Conservation (phyloP, 129 eudicot genomes). For the Artemisia annua region DNA sequence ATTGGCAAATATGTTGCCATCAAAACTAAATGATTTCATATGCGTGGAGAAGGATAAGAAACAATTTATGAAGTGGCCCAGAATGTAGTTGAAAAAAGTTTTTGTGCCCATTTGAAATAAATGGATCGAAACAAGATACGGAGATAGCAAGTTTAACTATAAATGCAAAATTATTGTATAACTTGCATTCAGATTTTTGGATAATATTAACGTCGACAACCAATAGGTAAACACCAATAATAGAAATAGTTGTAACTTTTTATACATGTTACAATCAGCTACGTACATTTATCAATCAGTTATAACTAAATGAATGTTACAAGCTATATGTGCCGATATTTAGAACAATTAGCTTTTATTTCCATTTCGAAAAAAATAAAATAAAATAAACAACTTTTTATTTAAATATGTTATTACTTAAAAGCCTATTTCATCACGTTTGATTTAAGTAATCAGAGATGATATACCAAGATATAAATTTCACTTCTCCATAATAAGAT, state of each 20-base stretch:
- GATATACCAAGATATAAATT: slow-evolving; percentile 2
- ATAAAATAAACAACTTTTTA: neutral
- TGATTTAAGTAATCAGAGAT: neutral
- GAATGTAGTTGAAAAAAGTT: slow-evolving; percentile 32
- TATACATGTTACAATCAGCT: too few species aligned
- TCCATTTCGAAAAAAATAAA: too few species aligned
- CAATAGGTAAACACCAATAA: too few species aligned
- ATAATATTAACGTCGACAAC: too few species aligned
- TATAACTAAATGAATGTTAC: neutral
- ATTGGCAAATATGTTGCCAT: slow-evolving; percentile 15
- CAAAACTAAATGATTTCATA: slow-evolving; percentile 22
- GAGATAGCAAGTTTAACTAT: neutral
- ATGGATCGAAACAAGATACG: slow-evolving; percentile 13
- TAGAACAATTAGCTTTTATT: neutral
- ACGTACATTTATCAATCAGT: neutral
- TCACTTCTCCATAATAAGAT: slow-evolving; percentile 1
- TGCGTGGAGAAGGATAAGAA: slow-evolving; percentile 34
- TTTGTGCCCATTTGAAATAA: slow-evolving; percentile 23
- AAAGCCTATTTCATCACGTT: slow-evolving; percentile 2
- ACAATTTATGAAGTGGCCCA: slow-evolving; percentile 38
- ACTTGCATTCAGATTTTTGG: too few species aligned
- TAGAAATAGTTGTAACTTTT: too few species aligned
- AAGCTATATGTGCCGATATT: neutral
- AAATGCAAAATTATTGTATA: neutral
- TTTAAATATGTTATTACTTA: neutral